These are phyloP conservation scores for Globisporangium okanoganense DNA, from an alignment of 352 stramenopile genomes.

Conservation along the genomic window DNA sequence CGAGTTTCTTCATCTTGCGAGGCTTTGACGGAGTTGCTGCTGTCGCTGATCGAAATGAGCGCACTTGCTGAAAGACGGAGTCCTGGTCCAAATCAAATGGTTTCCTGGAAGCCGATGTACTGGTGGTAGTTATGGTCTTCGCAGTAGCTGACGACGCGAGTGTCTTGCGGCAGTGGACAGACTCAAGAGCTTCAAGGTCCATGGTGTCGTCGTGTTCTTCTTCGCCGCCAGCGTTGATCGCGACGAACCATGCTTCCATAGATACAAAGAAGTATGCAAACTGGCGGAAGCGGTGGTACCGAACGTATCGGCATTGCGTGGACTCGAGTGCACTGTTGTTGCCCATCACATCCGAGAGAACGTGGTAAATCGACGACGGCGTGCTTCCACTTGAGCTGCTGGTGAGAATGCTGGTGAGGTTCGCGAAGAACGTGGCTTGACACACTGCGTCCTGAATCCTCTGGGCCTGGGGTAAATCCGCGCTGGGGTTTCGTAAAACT, in stretches of 20 bases:
- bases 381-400: not conserved
- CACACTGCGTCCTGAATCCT: not conserved
- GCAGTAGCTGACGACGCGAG: not conserved
- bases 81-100: constrained; percentile 13
- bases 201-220: constrained; percentile 9
- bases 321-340: not conserved
- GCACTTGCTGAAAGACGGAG: constrained; percentile 32
- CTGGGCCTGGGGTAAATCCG: constrained; percentile 1
- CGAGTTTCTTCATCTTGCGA: constrained; percentile 20
- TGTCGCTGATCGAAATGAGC: not conserved
- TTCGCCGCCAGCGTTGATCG: not conserved
- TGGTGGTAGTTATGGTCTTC: not conserved
- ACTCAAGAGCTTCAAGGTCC: not conserved
- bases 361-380: constrained; percentile 2
- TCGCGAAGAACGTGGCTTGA: constrained; percentile 5
- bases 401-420: not conserved
- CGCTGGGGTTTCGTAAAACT: not conserved
- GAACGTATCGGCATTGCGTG: not conserved
- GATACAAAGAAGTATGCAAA: constrained; percentile 25
- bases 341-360: constrained; percentile 3
- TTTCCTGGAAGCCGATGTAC: not conserved
- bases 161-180: not conserved
- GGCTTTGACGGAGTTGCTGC: constrained; percentile 1
- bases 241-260: constrained; percentile 27
- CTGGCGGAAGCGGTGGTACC: constrained; percentile 25